phyloP scores from a whole-genome alignment of 371 early-diverging fungal species.

The Thermomucor indicae-seudaticae region DNA sequence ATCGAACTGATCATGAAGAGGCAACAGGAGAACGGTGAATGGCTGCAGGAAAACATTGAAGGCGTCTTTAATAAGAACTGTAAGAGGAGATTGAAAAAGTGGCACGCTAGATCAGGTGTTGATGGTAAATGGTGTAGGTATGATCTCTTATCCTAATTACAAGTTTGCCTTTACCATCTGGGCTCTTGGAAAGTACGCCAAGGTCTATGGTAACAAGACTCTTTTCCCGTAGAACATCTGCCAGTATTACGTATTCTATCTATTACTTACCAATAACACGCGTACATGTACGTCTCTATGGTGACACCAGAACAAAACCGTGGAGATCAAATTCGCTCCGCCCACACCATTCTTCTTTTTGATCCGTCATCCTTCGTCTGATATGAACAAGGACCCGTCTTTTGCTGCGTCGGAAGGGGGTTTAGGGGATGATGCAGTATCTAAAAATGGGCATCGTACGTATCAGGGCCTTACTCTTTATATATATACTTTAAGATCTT shows the following conservation, averaged over 20 bases:
- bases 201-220: conserved; percentile 53
- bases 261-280: background rate
- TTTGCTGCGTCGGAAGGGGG: no score
- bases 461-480: no score
- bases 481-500: no score
- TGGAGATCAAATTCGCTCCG: no score
- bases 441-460: no score
- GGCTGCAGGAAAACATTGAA: conserved; percentile 95
- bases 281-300: background rate
- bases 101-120: background rate
- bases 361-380: no score
- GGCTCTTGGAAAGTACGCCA: conserved; percentile 91
- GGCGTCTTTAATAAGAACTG: conserved; percentile 97
- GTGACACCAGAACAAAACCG: no score
- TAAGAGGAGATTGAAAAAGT: conserved; percentile 17
- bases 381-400: no score
- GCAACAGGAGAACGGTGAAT: conserved; percentile 89
- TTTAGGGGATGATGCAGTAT: no score
- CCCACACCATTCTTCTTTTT: no score
- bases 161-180: conserved; percentile 93
- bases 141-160: conserved; percentile 95
- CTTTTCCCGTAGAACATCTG: conserved; percentile 6
- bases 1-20: conserved; percentile 78
- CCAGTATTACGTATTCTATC: no score
- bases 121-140: conserved; percentile 22